These are phyloP conservation scores for Leishmania turanica DNA, from an alignment of 208 protist species.

Conservation along the genomic window DNA sequence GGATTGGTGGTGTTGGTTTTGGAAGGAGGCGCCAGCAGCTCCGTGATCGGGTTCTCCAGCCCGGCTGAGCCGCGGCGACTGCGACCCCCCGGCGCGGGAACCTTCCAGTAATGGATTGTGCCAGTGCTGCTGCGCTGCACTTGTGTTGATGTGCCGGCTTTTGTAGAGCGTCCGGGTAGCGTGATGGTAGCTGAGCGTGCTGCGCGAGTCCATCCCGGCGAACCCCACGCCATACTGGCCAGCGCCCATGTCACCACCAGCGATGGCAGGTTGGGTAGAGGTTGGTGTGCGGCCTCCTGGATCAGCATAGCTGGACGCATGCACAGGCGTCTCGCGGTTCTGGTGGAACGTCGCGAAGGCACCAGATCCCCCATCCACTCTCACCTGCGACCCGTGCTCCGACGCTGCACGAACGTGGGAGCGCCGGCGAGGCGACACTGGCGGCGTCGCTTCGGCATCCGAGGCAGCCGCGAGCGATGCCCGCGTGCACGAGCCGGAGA, in stretches of 20 bases:
- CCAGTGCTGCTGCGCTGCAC: neutral
- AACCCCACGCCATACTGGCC: neutral
- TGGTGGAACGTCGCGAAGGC: neutral
- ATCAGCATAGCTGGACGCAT: neutral
- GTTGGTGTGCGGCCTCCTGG: neutral
- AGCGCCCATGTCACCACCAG: neutral
- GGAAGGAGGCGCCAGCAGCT: neutral
- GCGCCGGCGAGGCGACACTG: neutral
- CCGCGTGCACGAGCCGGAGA: neutral
- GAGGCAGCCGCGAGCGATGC: neutral
- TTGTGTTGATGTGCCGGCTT: constrained; percentile 3
- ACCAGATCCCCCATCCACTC: constrained; percentile 1
- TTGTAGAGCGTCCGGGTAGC: constrained; percentile 4
- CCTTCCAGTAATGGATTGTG: neutral
- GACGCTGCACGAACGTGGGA: neutral
- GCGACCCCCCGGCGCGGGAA: neutral
- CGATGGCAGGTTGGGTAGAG: neutral
- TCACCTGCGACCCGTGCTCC: constrained; percentile 14
- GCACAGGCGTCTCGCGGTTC: neutral
- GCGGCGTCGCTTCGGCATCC: neutral
- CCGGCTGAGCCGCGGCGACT: neutral
- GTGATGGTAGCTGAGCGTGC: neutral
- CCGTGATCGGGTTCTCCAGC: neutral
- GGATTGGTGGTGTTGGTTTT: neutral
- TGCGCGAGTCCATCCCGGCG: neutral